A percentile compares a stretch with the other conserved stretches of the same genome.
Conservation (phyloP, 169 alveolate species). For the Sarcocystis neurona region DNA sequence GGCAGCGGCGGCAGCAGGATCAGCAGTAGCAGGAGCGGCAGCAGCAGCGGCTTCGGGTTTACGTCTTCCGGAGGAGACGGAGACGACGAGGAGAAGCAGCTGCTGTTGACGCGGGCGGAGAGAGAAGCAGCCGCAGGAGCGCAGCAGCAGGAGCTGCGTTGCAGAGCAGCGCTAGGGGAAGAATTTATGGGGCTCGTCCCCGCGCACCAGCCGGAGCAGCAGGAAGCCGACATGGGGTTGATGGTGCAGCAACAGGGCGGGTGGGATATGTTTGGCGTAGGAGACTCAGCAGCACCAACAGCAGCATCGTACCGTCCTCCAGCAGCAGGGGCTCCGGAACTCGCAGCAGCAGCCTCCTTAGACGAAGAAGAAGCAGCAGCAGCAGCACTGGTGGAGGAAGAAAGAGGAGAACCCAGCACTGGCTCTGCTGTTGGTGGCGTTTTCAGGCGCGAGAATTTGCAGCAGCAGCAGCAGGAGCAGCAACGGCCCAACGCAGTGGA, state of each 20-base stretch:
- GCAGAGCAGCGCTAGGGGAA: neutral
- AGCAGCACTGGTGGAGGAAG: neutral
- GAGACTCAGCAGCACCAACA: neutral
- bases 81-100: too few species aligned
- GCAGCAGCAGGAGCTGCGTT: constrained; percentile 15
- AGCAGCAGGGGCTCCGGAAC: too few species aligned
- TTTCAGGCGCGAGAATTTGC: neutral
- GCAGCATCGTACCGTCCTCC: too few species aligned
- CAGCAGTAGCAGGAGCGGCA: neutral
- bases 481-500: neutral
- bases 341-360: too few species aligned
- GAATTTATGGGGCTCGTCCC: neutral
- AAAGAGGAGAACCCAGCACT: neutral
- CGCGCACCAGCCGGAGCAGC: neutral
- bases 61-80: neutral
- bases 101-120: neutral
- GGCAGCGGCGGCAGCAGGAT: neutral
- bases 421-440: neutral
- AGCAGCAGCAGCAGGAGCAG: neutral
- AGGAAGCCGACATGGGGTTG: neutral
- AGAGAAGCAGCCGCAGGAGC: neutral
- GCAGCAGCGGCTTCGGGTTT: neutral
- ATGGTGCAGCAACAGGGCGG: constrained; percentile 1
- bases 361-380: too few species aligned
- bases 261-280: too few species aligned